Percentiles rank a stretch among this genome's conserved stretches.
phyloP scores from a whole-genome alignment of 2,329 filamentous ascomycete genomes.

The Clarireedia paspali region DNA sequence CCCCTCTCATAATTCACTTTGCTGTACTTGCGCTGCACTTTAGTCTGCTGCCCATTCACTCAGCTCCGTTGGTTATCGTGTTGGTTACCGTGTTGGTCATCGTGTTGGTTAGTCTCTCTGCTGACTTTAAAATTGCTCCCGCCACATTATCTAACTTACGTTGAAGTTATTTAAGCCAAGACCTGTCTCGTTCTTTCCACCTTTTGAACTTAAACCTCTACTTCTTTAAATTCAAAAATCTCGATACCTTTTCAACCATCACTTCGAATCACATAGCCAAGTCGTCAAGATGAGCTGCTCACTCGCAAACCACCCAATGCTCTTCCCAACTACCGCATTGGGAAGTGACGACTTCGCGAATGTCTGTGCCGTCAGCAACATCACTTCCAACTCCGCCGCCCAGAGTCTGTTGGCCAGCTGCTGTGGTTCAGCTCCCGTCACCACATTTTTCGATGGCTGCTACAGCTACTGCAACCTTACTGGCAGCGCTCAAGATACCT shows the following conservation, averaged over 20 bases:
- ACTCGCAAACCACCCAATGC: neutral
- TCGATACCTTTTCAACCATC: neutral
- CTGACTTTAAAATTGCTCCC: neutral
- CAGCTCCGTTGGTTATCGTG: neutral
- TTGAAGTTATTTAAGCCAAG: neutral
- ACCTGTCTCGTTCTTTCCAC: neutral
- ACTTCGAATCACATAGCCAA: neutral
- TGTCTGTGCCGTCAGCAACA: conserved; percentile 3
- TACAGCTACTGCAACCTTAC: conserved; percentile 9
- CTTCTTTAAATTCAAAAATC: neutral
- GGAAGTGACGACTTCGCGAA: neutral
- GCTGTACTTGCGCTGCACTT: neutral
- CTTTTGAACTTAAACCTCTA: neutral
- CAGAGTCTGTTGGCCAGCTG: neutral
- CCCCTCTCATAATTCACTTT: neutral
- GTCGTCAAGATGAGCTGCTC: conserved; percentile 1
- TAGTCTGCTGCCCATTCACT: neutral
- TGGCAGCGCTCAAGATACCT: conserved; percentile 1
- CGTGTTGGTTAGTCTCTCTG: neutral
- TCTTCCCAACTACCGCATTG: neutral
- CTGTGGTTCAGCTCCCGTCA: conserved; percentile 1
- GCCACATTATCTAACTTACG: neutral
- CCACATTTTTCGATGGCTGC: neutral
- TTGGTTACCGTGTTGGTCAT: neutral
- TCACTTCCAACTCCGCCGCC: conserved; percentile 3